phyloP scores from a whole-genome alignment of 208 protist species.

The Trypanosoma lewisi region DNA sequence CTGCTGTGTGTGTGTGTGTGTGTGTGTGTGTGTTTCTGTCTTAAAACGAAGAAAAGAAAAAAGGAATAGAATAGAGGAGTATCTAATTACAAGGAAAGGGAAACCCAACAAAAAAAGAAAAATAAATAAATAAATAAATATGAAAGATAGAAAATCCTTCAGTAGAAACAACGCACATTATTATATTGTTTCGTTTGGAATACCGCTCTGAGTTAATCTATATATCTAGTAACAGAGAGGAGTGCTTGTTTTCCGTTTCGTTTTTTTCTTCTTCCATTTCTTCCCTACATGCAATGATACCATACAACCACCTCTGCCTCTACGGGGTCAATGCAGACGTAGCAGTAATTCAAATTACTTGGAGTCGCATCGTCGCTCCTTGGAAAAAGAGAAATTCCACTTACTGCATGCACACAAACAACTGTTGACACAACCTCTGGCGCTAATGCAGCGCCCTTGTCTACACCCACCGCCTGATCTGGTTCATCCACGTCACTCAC shows the following conservation, averaged over 20 bases:
- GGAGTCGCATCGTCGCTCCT: conserved; percentile 34
- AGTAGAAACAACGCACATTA: no score
- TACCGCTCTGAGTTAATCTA: no score
- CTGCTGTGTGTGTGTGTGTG: not conserved
- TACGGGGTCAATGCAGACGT: conserved; percentile 50
- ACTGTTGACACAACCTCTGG: conserved; percentile 31
- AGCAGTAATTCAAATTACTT: conserved; percentile 68
- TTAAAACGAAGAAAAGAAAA: no score
- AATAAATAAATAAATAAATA: no score
- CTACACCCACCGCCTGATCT: conserved; percentile 6
- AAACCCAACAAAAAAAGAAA: no score
- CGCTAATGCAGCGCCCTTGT: conserved; percentile 16
- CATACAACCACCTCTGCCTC: conserved; percentile 35
- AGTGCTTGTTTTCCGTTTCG: not conserved
- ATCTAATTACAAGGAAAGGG: no score
- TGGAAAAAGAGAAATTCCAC: conserved; percentile 31
- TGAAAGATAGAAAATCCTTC: no score
- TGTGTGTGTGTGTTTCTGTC: no score
- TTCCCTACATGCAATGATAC: conserved; percentile 31
- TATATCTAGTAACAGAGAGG: not conserved
- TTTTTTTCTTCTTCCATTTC: no score
- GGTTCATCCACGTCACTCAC: conserved; percentile 9
- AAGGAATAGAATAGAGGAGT: no score
- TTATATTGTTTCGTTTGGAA: no score
- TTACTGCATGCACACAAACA: conserved; percentile 25